phyloP scores from a whole-genome alignment of 164 flowering plant species.

The Nelumbo lutea region DNA sequence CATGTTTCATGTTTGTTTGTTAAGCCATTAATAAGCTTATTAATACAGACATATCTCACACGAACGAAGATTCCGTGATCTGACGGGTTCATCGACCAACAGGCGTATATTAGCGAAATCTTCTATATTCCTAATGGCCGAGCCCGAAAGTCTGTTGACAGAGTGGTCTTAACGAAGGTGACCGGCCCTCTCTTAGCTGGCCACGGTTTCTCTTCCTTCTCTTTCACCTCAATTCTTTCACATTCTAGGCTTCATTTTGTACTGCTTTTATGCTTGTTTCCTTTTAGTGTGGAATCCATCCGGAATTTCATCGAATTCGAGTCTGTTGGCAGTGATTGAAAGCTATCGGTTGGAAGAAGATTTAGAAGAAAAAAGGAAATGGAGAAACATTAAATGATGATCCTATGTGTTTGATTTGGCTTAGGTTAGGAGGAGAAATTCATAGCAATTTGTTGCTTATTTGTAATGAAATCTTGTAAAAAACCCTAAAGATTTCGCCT shows the following conservation, averaged over 20 bases:
- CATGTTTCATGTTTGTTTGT: too few species aligned
- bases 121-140: background rate
- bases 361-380: background rate
- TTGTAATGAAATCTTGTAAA: too few species aligned
- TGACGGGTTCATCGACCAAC: background rate
- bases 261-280: background rate
- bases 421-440: background rate
- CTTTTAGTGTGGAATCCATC: too few species aligned
- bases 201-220: background rate
- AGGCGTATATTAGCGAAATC: too few species aligned
- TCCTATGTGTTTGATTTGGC: background rate
- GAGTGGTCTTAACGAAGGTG: background rate
- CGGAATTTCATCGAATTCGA: background rate
- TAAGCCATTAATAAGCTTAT: too few species aligned
- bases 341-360: background rate
- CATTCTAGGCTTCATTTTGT: background rate
- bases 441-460: background rate
- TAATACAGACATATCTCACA: too few species aligned
- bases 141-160: background rate
- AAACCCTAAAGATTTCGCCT: too few species aligned
- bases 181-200: constrained; percentile 1
- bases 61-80: too few species aligned
- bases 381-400: background rate
- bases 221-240: background rate
- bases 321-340: background rate